Conservation (phyloP, 2,329 filamentous ascomycete species). For the Chrysosphaeria jannelii region DNA sequence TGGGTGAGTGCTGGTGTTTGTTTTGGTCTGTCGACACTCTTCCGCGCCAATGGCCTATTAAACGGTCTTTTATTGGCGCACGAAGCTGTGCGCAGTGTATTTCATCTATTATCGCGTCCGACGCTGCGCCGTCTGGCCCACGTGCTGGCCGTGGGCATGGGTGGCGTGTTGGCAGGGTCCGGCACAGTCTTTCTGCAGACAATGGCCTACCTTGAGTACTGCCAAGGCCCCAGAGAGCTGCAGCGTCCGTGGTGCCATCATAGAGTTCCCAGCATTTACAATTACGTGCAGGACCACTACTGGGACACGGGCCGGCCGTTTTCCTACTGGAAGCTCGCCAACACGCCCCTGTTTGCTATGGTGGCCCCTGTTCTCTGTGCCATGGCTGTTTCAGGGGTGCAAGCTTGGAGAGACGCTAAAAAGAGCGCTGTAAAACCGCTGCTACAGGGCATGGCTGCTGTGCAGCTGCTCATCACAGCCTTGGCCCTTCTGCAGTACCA, state of each 20-base stretch:
- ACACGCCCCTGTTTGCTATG: slow-evolving; percentile 65
- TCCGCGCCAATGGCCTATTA: slow-evolving; percentile 66
- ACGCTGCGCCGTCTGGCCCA: slow-evolving; percentile 18
- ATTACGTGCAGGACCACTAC: slow-evolving; percentile 67
- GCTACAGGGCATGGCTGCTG: slow-evolving; percentile 29
- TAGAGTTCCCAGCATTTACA: slow-evolving; percentile 60
- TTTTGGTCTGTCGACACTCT: slow-evolving; percentile 42
- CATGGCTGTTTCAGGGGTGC: slow-evolving; percentile 28
- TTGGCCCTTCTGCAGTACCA: slow-evolving; percentile 59
- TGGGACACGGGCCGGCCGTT: slow-evolving; percentile 65
- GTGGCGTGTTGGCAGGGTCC: slow-evolving; percentile 33
- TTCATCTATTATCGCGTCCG: slow-evolving; percentile 10
- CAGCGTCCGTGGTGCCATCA: slow-evolving; percentile 44
- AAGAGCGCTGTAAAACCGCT: too few species aligned
- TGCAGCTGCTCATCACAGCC: slow-evolving; percentile 40
- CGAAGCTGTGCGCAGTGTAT: slow-evolving; percentile 17
- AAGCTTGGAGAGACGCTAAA: too few species aligned
- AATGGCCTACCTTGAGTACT: slow-evolving; percentile 45
- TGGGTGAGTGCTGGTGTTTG: slow-evolving; percentile 30
- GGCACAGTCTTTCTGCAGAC: slow-evolving; percentile 46
- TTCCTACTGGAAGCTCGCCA: slow-evolving; percentile 66
- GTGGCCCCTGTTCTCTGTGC: slow-evolving; percentile 48
- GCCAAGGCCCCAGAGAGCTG: slow-evolving; percentile 9
- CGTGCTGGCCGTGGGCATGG: slow-evolving; percentile 29
- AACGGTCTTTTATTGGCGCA: slow-evolving; percentile 49